Conservation (phyloP, 179 eudicot genomes). For the Beta lomatogona region DNA sequence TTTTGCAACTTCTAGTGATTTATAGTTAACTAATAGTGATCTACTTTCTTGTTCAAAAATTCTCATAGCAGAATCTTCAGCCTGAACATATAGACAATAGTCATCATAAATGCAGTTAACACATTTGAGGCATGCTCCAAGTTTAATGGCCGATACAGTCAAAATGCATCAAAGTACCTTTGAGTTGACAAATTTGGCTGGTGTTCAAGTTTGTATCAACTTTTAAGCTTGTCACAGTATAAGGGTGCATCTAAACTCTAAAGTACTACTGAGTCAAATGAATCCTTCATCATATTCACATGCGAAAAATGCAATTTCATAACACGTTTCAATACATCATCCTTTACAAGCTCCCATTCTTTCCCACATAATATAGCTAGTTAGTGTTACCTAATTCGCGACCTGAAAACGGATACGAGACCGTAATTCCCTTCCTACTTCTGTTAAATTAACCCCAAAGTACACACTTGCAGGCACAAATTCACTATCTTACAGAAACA, state of each 20-base stretch:
- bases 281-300: not conserved
- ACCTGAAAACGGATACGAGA: no score
- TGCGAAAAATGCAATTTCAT: not conserved
- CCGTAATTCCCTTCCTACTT: no score
- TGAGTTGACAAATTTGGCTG: not conserved
- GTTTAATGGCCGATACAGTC: not conserved
- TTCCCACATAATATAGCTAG: not conserved
- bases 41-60: no score
- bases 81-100: no score
- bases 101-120: not conserved
- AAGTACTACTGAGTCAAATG: no score
- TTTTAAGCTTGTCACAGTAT: not conserved
- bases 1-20: no score
- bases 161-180: not conserved
- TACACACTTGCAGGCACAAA: not conserved
- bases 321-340: not conserved
- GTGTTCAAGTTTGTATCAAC: not conserved
- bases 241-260: not conserved
- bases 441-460: no score
- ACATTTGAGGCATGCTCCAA: not conserved
- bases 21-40: no score
- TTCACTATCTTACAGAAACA: not conserved
- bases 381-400: no score
- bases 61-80: no score
- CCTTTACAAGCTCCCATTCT: not conserved